These are phyloP conservation scores for Daldinia concentrica DNA, from an alignment of 495 filamentous ascomycete species.

Conservation along the genomic window DNA sequence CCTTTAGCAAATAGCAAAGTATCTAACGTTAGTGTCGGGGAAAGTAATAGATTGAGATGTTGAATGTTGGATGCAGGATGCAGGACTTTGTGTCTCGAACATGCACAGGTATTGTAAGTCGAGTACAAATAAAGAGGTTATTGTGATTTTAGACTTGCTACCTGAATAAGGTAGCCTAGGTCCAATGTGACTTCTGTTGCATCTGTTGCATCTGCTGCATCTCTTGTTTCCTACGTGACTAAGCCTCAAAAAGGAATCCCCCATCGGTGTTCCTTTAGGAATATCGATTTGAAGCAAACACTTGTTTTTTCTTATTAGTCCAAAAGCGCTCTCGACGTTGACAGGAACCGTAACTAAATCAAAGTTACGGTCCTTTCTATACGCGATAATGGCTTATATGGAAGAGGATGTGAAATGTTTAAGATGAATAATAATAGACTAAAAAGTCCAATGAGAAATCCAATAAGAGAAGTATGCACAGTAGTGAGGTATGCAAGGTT, in stretches of 20 bases:
- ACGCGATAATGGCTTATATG: not conserved
- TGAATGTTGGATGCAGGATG: not conserved
- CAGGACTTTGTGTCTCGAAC: conserved; percentile 14
- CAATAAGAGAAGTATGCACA: conserved; percentile 3
- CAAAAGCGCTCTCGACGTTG: not conserved
- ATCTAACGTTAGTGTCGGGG: not conserved
- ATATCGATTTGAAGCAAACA: conserved; percentile 20
- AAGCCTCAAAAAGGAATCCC: conserved; percentile 16
- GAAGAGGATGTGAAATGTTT: not conserved
- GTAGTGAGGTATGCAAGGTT: conserved; percentile 5
- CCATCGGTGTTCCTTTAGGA: not conserved
- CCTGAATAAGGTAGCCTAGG: conserved; percentile 5
- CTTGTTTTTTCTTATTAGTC: conserved; percentile 21
- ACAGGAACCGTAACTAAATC: not conserved
- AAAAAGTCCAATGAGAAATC: not conserved
- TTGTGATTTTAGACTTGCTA: conserved; percentile 30
- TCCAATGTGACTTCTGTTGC: conserved; percentile 15
- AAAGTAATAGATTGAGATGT: conserved; percentile 4
- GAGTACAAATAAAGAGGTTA: conserved; percentile 13
- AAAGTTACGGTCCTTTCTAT: not conserved
- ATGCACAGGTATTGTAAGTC: conserved; percentile 19
- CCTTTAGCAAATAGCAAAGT: conserved; percentile 2
- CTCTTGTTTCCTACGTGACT: conserved; percentile 23
- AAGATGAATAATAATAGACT: conserved; percentile 4
- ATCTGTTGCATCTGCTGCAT: not conserved